These are phyloP conservation scores for Fraxinus albicans DNA, from an alignment of 305 asterid genomes.

Conservation along the genomic window DNA sequence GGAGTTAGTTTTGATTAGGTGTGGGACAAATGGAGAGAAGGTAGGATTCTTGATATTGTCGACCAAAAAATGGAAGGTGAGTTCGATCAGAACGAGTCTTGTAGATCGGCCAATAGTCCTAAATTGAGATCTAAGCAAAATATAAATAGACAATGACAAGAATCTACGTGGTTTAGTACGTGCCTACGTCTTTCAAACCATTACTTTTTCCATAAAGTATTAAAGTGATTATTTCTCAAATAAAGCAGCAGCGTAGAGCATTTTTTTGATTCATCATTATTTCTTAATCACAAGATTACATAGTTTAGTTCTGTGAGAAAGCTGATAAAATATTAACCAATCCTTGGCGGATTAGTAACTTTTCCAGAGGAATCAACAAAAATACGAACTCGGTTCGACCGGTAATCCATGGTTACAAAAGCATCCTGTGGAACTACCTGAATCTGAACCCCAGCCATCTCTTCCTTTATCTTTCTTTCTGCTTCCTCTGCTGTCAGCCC, in stretches of 20 bases:
- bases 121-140: not conserved
- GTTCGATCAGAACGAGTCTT: slow-evolving; percentile 28
- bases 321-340: slow-evolving; percentile 19
- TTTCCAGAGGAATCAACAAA: not conserved
- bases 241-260: not conserved
- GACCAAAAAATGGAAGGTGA: slow-evolving; percentile 33
- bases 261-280: not conserved
- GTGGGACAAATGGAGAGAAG: slow-evolving; percentile 43
- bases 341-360: slow-evolving; percentile 25
- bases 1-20: slow-evolving; percentile 40
- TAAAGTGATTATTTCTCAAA: not conserved
- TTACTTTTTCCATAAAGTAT: too few relatives aligned
- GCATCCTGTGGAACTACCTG: slow-evolving; percentile 27
- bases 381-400: not conserved
- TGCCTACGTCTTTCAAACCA: too few relatives aligned
- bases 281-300: not conserved
- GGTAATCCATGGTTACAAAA: slow-evolving; percentile 27
- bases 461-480: slow-evolving; percentile 49
- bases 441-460: slow-evolving; percentile 25
- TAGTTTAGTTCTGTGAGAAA: not conserved
- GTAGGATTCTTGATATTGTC: slow-evolving; percentile 38
- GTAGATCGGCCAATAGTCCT: not conserved
- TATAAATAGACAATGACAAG: not conserved
- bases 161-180: too few relatives aligned
- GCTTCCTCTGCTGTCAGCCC: slow-evolving; percentile 61